Evolutionary conservation across 768 basidiomycete genomes (phyloP), one percentile per base, ranked within the genome.

Genomic region (Tulasnella sp.): DNA sequence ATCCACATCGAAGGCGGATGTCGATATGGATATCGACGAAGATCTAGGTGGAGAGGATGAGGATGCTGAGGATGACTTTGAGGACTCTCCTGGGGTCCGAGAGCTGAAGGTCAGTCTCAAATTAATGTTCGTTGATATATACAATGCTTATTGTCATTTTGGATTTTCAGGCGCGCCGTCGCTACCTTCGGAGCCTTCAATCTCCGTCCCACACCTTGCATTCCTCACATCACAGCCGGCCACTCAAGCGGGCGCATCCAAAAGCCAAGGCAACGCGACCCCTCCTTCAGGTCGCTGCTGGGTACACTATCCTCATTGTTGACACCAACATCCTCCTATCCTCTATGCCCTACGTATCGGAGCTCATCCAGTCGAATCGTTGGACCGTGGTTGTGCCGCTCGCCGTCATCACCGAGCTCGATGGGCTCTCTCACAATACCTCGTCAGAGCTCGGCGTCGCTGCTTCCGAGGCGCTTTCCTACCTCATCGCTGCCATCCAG

Each of bases 321-420:
- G 94, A 98, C 71, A 97, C 94, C 49, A 98, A 98, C 72, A 88
- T 97, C 58, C 75, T 99, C 0, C 78, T 98, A 15, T 86, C 89
- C 0, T 91, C 90, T 0, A 75, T 97, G 3, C 69, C 82, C 0
- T 74, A 85, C 63, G 76, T 99, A 60, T 70, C 79, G 0, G 78
- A 83, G 11, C 75, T 98, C 60, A 75, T 97, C 53, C 89, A 94
- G 69, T 83, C 81, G 61, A 71, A 82, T 17, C 75, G 74, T 25
- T 98, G 92, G 92, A 96, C 90, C 0, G 76, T 94, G 48, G 75
- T 99, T 60, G 74, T 99, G 0, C 96, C 96, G 2, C 79, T 98
- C 2, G 93, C 92, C 0, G 94, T 96, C 62, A 80, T 98, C 67
- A 97, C 93, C 78, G 96, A 99, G 65, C 83, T 99, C 7, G 94